These are phyloP conservation scores for Ambrosia hybrid DNA, from an alignment of 140 eudicot genomes.

Conservation along the genomic window DNA sequence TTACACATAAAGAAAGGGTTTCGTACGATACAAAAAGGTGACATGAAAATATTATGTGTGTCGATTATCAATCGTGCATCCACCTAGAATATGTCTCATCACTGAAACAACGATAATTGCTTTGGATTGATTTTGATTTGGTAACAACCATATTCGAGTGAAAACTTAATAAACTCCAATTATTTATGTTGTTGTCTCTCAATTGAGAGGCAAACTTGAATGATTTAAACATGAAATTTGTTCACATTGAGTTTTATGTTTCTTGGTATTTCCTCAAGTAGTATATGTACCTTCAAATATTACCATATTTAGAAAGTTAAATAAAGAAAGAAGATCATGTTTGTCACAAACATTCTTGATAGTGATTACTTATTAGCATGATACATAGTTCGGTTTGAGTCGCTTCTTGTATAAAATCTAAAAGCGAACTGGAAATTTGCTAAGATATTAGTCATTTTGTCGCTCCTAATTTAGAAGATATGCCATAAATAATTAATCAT, in stretches of 20 bases:
- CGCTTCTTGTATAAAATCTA: neutral
- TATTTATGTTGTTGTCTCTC: conserved; percentile 25
- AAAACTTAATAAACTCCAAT: neutral
- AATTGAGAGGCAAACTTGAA: conserved; percentile 20
- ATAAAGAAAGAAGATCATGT: conserved; percentile 2
- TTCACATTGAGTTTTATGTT: conserved; percentile 12
- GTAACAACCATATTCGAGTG: neutral
- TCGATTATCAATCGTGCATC: conserved; percentile 16
- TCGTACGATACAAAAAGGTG: neutral
- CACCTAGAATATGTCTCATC: conserved; percentile 19
- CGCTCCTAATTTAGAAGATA: conserved; percentile 20
- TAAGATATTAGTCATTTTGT: conserved; percentile 21
- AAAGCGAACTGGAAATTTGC: neutral
- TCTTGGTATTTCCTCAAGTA: conserved; percentile 31
- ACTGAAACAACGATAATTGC: neutral
- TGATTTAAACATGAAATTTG: conserved; percentile 11
- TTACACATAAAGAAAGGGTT: neutral
- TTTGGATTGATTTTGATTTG: conserved; percentile 19
- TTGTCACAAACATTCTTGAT: conserved; percentile 18
- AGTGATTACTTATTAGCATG: neutral
- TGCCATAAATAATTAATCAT: conserved; percentile 2
- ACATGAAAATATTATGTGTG: neutral
- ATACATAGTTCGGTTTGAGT: neutral
- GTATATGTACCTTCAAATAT: conserved; percentile 13
- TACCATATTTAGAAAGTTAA: conserved; percentile 15